Conservation (phyloP, 768 basidiomycete genomes). For the Phylloporus arenicola region DNA sequence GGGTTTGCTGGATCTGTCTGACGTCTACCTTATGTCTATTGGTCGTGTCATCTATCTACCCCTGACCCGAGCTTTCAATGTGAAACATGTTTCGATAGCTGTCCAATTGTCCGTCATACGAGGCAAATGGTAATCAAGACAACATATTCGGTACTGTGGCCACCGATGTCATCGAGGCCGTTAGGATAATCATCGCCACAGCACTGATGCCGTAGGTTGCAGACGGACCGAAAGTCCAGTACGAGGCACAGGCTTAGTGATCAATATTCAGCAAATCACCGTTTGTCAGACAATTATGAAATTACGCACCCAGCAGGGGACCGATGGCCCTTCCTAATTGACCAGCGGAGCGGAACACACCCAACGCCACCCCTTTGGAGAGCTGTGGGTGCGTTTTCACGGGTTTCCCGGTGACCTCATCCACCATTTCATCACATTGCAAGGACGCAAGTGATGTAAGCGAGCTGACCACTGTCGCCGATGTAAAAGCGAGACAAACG, state of each 20-base stretch:
- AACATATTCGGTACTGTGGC: slow-evolving; percentile 14
- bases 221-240: slow-evolving; percentile 85
- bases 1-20: too few species aligned
- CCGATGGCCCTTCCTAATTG: slow-evolving; percentile 93
- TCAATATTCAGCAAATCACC: slow-evolving; percentile 6
- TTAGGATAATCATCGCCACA: slow-evolving; percentile 58
- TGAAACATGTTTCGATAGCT: background rate
- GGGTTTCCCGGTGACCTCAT: slow-evolving; percentile 53
- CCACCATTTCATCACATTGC: slow-evolving; percentile 76
- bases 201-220: slow-evolving; percentile 66
- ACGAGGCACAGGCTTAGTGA: slow-evolving; percentile 68
- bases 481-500: slow-evolving; percentile 86
- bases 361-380: slow-evolving; percentile 79
- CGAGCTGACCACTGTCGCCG: slow-evolving; percentile 91
- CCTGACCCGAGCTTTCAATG: background rate
- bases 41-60: background rate
- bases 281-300: background rate
- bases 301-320: slow-evolving; percentile 70
- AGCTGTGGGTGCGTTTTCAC: slow-evolving; percentile 57
- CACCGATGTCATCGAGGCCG: slow-evolving; percentile 50
- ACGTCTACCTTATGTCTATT: slow-evolving; percentile 1
- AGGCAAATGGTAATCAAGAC: slow-evolving; percentile 4
- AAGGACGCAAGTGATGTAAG: slow-evolving; percentile 87
- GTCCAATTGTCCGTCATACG: background rate
- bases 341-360: slow-evolving; percentile 85